Conservation (phyloP, 2,329 filamentous ascomycete genomes). For the Colletotrichum salicis region DNA sequence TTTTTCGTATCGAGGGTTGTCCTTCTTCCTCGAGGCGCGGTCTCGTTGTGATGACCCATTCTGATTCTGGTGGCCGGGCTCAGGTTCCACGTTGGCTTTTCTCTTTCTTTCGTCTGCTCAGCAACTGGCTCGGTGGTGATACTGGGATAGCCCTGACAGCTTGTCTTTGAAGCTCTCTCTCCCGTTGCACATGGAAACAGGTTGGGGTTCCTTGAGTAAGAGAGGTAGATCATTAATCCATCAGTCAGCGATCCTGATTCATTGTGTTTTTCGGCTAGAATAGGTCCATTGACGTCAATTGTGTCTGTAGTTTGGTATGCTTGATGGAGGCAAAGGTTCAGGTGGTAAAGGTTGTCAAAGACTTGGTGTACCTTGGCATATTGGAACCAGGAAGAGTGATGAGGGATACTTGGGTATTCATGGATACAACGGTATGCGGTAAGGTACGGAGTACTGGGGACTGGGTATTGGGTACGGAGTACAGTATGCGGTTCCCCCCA, state of each 20-base stretch:
- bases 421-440: not conserved
- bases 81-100: not conserved
- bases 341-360: not conserved
- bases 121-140: slow-evolving; percentile 11
- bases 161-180: not conserved
- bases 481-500: not conserved
- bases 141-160: not conserved
- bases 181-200: not conserved
- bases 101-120: not conserved
- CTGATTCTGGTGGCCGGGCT: not conserved
- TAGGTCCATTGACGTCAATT: not conserved
- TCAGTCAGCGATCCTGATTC: not conserved
- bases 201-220: not conserved
- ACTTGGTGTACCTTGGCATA: not conserved
- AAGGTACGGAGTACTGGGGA: no score
- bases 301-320: not conserved
- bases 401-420: not conserved
- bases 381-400: not conserved
- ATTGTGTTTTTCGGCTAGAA: not conserved
- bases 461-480: no score
- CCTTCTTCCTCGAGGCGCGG: not conserved
- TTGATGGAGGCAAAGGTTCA: not conserved
- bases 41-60: not conserved
- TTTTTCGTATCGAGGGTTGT: slow-evolving; percentile 1
- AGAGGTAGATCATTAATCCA: not conserved